Percentiles rank a stretch among this genome's conserved stretches.
Evolutionary conservation across 1,284 basidiomycete genomes (phyloP).

Genomic region (Papiliotrema fonsecae): DNA sequence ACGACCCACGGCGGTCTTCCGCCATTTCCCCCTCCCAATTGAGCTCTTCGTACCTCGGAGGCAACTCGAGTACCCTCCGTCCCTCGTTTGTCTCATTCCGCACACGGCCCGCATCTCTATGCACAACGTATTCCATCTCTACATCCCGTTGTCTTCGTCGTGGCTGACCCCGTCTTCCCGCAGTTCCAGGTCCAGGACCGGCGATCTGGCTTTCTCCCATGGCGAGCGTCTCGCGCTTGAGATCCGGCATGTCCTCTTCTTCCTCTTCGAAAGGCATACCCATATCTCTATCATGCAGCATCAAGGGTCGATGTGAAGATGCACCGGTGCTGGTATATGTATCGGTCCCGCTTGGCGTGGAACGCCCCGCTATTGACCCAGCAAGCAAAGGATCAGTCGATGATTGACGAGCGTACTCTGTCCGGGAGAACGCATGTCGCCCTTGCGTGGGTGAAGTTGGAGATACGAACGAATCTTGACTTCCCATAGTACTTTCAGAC

Average conservation of each 20-base stretch:
- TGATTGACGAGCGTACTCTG: neutral
- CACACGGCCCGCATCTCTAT: conserved; percentile 40
- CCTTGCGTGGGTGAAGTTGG: no score
- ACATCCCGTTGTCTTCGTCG: conserved; percentile 12
- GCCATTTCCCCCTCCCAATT: conserved; percentile 26
- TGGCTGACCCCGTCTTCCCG: conserved; percentile 2
- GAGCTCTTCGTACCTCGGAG: conserved; percentile 44
- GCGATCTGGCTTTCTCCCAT: neutral
- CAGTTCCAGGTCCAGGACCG: neutral
- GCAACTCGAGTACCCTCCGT: conserved; percentile 31
- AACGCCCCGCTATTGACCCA: neutral
- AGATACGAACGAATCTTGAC: no score
- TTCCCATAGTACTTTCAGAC: no score
- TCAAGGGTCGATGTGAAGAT: conserved; percentile 15
- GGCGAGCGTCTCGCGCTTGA: conserved; percentile 43
- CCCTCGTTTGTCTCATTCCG: neutral
- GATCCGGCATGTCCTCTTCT: conserved; percentile 21
- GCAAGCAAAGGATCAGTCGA: conserved; percentile 2
- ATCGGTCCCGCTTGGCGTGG: neutral
- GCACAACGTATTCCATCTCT: conserved; percentile 35
- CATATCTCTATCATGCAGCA: conserved; percentile 19
- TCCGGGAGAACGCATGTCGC: no score
- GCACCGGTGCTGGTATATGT: conserved; percentile 1
- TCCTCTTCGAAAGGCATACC: conserved; percentile 9
- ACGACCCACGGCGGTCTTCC: neutral